Conservation (phyloP, 1,139 yeast species). For the Pichia sp. region DNA sequence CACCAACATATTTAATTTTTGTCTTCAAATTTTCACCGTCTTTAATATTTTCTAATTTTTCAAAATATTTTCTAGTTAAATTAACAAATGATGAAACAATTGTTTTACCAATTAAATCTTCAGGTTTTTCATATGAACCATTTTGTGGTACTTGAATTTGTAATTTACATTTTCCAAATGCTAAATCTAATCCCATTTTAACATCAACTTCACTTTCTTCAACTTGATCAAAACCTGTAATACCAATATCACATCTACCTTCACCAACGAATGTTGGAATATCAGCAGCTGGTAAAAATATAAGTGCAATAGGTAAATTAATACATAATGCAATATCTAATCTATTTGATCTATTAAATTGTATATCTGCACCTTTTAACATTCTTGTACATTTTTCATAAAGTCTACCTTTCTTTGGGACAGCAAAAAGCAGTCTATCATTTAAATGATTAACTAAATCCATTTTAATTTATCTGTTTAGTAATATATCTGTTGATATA, state of each 20-base stretch:
- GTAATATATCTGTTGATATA: no score
- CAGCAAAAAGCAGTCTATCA: conserved; percentile 90
- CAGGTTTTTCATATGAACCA: conserved; percentile 55
- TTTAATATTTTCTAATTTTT: conserved; percentile 58
- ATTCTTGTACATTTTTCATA: conserved; percentile 81
- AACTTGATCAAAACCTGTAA: conserved; percentile 95
- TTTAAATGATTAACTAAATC: conserved; percentile 93
- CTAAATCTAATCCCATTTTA: conserved; percentile 66
- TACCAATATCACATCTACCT: conserved; percentile 94
- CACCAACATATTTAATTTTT: conserved; percentile 84
- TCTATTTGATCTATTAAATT: conserved; percentile 84
- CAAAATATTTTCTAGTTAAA: conserved; percentile 69
- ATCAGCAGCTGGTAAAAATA: conserved; percentile 95
- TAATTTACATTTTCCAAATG: conserved; percentile 82
- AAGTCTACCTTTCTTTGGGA: conserved; percentile 95
- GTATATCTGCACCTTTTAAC: conserved; percentile 84
- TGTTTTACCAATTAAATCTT: conserved; percentile 82
- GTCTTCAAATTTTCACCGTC: conserved; percentile 51
- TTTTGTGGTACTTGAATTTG: conserved; percentile 93
- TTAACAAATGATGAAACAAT: conserved; percentile 87
- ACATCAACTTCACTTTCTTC: conserved; percentile 79
- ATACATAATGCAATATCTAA: conserved; percentile 92
- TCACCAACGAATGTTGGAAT: conserved; percentile 96
- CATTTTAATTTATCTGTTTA: no score
- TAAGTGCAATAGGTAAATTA: conserved; percentile 84